Percentiles rank a stretch among this genome's conserved stretches.
These are phyloP conservation scores for Metschnikowia koreensis DNA, from an alignment of 805 yeast species.

Conservation along the genomic window DNA sequence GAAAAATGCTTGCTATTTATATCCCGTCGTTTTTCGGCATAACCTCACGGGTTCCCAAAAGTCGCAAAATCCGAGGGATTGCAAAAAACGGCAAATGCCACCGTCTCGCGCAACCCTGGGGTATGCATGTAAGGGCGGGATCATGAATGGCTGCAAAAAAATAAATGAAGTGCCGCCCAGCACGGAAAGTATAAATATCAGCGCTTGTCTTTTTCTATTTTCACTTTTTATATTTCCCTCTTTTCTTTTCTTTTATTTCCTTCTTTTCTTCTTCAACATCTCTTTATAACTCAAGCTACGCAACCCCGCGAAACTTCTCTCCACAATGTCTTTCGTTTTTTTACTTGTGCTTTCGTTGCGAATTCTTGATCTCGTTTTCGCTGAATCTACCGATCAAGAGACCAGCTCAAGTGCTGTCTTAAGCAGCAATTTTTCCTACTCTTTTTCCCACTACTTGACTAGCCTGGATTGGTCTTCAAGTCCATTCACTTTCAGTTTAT, in stretches of 20 bases:
- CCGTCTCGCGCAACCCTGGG: background rate
- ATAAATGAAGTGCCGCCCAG: background rate
- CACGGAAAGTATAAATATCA: background rate
- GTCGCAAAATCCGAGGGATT: too few relatives aligned
- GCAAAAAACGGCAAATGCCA: too few relatives aligned
- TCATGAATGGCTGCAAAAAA: background rate
- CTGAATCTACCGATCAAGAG: background rate
- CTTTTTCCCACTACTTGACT: too few relatives aligned
- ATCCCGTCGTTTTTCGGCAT: too few relatives aligned
- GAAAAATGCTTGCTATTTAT: too few relatives aligned
- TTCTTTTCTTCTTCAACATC: too few relatives aligned
- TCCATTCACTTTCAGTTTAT: too few relatives aligned
- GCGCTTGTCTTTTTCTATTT: background rate
- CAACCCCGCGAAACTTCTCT: background rate
- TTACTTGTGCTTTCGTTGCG: background rate
- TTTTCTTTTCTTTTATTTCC: background rate
- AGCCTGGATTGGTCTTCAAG: too few relatives aligned
- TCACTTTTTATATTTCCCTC: background rate
- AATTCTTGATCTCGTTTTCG: background rate
- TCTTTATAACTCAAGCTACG: too few relatives aligned
- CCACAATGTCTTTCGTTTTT: slow-evolving; percentile 1
- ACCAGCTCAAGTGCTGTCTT: background rate
- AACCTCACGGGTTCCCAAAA: too few relatives aligned
- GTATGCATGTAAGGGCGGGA: background rate
- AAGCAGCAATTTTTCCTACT: background rate